These are phyloP conservation scores for Pythium apleroticum DNA, from an alignment of 352 stramenopile genomes.

Conservation along the genomic window DNA sequence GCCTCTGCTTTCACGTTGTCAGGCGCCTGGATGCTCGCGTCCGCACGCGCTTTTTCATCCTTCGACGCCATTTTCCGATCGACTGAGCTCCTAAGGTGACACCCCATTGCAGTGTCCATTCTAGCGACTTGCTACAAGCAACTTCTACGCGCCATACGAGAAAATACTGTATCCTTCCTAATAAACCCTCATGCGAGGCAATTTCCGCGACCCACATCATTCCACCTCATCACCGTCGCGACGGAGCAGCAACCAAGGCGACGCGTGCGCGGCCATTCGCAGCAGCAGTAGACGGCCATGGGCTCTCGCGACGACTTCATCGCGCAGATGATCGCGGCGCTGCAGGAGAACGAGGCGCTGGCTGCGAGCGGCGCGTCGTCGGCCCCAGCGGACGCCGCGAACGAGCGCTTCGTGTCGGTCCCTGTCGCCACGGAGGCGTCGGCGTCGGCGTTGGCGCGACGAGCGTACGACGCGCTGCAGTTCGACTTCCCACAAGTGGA, in stretches of 20 bases:
- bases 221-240: not conserved
- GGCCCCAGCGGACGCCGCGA: not conserved
- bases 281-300: not conserved
- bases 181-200: too few relatives aligned
- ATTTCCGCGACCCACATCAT: not conserved
- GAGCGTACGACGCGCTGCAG: slow-evolving; percentile 50
- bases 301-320: slow-evolving; percentile 46
- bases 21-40: too few relatives aligned
- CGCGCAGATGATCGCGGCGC: slow-evolving; percentile 52
- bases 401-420: not conserved
- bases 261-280: not conserved
- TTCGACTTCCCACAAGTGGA: slow-evolving; percentile 53
- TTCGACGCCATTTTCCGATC: too few relatives aligned
- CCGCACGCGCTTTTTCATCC: too few relatives aligned
- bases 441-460: slow-evolving; percentile 12
- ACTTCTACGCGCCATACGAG: too few relatives aligned
- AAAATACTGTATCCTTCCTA: too few relatives aligned
- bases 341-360: slow-evolving; percentile 47
- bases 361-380: slow-evolving; percentile 3
- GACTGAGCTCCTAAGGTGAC: too few relatives aligned
- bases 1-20: too few relatives aligned
- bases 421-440: not conserved
- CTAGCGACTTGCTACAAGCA: too few relatives aligned
- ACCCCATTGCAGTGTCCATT: too few relatives aligned
- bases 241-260: not conserved